A percentile compares a stretch with the other conserved stretches of the same genome.
Conservation (phyloP, 257 asterid genomes). For the Ligustrum vulgare region DNA sequence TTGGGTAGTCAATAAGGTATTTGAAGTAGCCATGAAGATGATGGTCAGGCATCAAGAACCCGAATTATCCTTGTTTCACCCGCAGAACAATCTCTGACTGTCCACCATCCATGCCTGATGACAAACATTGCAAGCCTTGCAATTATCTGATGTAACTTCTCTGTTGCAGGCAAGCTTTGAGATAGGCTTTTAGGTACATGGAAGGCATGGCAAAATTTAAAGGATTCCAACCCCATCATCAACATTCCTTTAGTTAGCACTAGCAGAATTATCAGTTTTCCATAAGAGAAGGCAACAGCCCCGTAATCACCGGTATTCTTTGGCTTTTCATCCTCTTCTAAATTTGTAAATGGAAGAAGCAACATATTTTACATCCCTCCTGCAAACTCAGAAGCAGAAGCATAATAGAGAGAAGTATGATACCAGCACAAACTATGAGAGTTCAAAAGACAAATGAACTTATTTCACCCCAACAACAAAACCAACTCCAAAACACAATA, state of each 20-base stretch:
- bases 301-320: slow-evolving; percentile 39
- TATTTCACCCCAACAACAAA: slow-evolving; percentile 15
- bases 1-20: slow-evolving; percentile 82
- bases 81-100: slow-evolving; percentile 89
- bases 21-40: slow-evolving; percentile 83
- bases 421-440: slow-evolving; percentile 41
- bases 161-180: slow-evolving; percentile 84
- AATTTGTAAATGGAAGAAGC: slow-evolving; percentile 26
- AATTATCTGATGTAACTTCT: slow-evolving; percentile 86
- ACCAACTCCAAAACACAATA: slow-evolving; percentile 20
- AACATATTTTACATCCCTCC: slow-evolving; percentile 43
- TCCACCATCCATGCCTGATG: slow-evolving; percentile 89
- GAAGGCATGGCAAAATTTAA: slow-evolving; percentile 64
- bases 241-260: slow-evolving; percentile 33
- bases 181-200: slow-evolving; percentile 59
- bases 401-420: slow-evolving; percentile 40
- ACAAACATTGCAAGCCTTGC: slow-evolving; percentile 88
- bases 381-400: slow-evolving; percentile 48
- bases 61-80: slow-evolving; percentile 94
- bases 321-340: slow-evolving; percentile 32
- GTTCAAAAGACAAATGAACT: slow-evolving; percentile 28
- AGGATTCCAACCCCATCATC: slow-evolving; percentile 49
- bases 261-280: slow-evolving; percentile 42
- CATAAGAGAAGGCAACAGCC: slow-evolving; percentile 72
- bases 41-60: slow-evolving; percentile 90